Evolutionary conservation across 108 stramenopile species (phyloP).

Genomic region (Bacterosira constricta): DNA sequence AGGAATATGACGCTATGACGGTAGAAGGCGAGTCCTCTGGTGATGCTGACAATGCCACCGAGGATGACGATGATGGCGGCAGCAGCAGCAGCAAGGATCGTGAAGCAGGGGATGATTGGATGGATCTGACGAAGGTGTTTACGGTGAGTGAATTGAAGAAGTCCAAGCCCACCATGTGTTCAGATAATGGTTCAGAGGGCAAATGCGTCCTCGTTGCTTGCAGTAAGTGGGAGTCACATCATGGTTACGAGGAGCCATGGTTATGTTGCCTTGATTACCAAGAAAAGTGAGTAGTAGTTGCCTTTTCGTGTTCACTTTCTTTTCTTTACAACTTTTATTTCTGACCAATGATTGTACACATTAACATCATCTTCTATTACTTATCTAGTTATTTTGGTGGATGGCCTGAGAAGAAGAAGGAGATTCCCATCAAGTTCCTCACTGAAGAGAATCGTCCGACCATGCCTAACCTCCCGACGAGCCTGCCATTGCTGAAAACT

Average conservation of each 20-base stretch:
- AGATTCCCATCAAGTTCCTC: conserved; percentile 57
- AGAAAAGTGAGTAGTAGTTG: conserved; percentile 10
- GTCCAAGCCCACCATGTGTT: conserved; percentile 39
- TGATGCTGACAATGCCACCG: no score
- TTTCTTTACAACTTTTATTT: not conserved
- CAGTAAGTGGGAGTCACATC: conserved; percentile 37
- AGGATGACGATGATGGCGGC: no score
- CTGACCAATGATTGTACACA: no score
- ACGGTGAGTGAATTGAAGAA: conserved; percentile 40
- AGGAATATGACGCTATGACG: not conserved
- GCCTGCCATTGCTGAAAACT: conserved; percentile 23
- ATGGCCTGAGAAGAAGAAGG: conserved; percentile 59
- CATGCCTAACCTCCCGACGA: conserved; percentile 55
- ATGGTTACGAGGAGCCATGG: conserved; percentile 11
- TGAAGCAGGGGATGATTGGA: conserved; percentile 41
- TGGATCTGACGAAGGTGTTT: conserved; percentile 49
- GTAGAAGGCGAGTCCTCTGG: not conserved
- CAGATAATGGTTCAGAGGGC: no score
- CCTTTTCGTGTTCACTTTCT: no score
- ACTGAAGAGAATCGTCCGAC: conserved; percentile 57
- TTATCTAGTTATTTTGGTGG: conserved; percentile 58
- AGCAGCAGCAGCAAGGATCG: no score
- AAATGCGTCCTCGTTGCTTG: conserved; percentile 50
- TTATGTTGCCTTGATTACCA: conserved; percentile 31
- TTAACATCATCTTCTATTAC: no score